Conservation (phyloP, 2,329 filamentous ascomycete genomes). For the Cyclaneusma minus region DNA sequence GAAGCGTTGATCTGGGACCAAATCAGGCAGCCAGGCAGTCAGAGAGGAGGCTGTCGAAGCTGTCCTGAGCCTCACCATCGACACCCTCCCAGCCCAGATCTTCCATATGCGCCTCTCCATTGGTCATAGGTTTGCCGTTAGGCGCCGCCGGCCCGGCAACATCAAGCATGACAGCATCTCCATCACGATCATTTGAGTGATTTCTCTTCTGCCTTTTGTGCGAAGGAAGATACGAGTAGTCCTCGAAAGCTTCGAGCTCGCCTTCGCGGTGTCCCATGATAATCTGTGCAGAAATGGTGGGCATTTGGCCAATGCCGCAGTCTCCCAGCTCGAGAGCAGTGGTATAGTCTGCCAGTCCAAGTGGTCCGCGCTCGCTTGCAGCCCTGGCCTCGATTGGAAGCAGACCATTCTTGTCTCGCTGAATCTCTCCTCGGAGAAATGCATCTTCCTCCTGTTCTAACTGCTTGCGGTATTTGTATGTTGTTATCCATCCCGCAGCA, state of each 20-base stretch:
- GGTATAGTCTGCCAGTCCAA: conserved; percentile 66
- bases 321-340: conserved; percentile 64
- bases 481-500: conserved; percentile 60
- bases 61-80: conserved; percentile 31
- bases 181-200: conserved; percentile 1
- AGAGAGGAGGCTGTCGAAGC: conserved; percentile 40
- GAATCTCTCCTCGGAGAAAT: conserved; percentile 56
- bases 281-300: conserved; percentile 56
- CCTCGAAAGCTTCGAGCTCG: conserved; percentile 52
- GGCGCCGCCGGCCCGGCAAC: too few species aligned
- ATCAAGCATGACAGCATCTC: background rate
- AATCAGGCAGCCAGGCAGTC: background rate
- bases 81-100: conserved; percentile 50
- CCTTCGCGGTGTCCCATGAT: conserved; percentile 59
- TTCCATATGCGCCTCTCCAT: conserved; percentile 5
- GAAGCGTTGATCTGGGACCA: too few species aligned
- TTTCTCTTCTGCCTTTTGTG: too few species aligned
- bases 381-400: conserved; percentile 70
- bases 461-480: conserved; percentile 60
- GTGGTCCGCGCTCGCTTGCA: conserved; percentile 51
- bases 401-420: conserved; percentile 59
- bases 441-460: conserved; percentile 62
- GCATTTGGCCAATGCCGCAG: conserved; percentile 61
- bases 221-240: conserved; percentile 37
- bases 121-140: conserved; percentile 4